A percentile compares a stretch with the other conserved stretches of the same genome.
These are phyloP conservation scores for Actinomucor elegans DNA, from an alignment of 371 early-diverging fungal genomes.

Conservation along the genomic window DNA sequence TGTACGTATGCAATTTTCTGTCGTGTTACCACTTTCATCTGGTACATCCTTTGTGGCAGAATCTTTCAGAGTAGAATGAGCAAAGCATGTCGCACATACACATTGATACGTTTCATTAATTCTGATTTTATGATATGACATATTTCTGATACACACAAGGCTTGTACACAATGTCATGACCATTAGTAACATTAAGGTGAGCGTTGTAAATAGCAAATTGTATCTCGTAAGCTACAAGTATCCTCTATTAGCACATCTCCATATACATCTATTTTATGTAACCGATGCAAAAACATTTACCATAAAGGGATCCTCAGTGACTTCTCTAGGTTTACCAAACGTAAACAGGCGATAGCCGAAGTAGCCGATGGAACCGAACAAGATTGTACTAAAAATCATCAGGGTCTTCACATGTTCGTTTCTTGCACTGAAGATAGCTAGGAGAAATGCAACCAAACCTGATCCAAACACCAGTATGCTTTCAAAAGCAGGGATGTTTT, in stretches of 20 bases:
- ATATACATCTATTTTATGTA: neutral
- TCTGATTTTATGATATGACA: constrained; percentile 1
- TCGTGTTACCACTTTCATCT: no score
- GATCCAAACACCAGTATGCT: constrained; percentile 2
- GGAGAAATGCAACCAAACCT: constrained; percentile 7
- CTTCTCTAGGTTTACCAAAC: constrained; percentile 11
- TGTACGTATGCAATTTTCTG: no score
- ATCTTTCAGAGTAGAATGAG: neutral
- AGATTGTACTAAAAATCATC: neutral
- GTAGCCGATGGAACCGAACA: constrained; percentile 16
- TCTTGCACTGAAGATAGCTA: constrained; percentile 3
- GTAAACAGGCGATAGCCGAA: constrained; percentile 22
- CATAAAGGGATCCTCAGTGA: constrained; percentile 18
- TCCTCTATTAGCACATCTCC: no score
- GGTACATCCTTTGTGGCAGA: neutral
- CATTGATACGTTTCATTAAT: neutral
- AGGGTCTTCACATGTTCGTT: constrained; percentile 3
- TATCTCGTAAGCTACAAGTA: constrained; percentile 9
- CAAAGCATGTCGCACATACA: constrained; percentile 4
- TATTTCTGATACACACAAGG: constrained; percentile 6
- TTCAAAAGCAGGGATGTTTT: constrained; percentile 11
- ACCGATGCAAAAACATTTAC: constrained; percentile 10
- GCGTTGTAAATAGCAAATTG: constrained; percentile 6
- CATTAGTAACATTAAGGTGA: constrained; percentile 1
- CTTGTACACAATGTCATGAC: constrained; percentile 6